Evolutionary conservation across 495 filamentous ascomycete genomes (phyloP), one percentile per base, ranked within the genome.

Genomic region (Tricharina praecox): DNA sequence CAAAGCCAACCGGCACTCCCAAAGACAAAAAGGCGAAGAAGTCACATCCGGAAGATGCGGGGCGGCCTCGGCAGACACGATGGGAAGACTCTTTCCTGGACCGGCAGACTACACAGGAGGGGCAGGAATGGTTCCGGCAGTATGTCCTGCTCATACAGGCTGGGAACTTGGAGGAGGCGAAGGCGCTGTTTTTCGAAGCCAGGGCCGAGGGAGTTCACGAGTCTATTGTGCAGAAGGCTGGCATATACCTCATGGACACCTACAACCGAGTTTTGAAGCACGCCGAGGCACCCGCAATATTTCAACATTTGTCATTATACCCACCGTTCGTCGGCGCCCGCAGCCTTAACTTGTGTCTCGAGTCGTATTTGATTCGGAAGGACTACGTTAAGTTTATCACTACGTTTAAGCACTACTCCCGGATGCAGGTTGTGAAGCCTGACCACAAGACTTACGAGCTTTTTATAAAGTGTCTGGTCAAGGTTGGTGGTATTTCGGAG

Each of bases 351-450:
- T 36, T 58, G 15, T 47, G 53, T 23, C 20, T 59, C 28, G 54
- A 58, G 41, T 50, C 55, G 18, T 57, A 58, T 21, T 35, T 58
- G 33, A 53, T 47, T 25, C 53, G 49, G 23, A 38, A 53, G 38
- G 45, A 51, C n/a, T 48, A 44, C 23, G 10, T 18, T 7, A 53
- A 50, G 30, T 34, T 58, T 34, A 40, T 53, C 23, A 35, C 26
- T 18, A 51, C 45, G 4, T 58, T 53, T 15, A 52, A 45, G 11
- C 34, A 45, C 32, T 53, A 53, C 36, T 41, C 25, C 19, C 19
- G 23, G 7, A 44, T 34, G 23, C 7, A 24, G 3, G 10, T 24
- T 26, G 2, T 43, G 13, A 11, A 43, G 13, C 51, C 56, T 2
- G 45, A 59, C 26, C 34, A 45, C 23, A 40, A 45, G 36, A 59